These are phyloP conservation scores for Ilyonectria mors-panacis DNA, from an alignment of 2,329 filamentous ascomycete genomes.

Conservation along the genomic window DNA sequence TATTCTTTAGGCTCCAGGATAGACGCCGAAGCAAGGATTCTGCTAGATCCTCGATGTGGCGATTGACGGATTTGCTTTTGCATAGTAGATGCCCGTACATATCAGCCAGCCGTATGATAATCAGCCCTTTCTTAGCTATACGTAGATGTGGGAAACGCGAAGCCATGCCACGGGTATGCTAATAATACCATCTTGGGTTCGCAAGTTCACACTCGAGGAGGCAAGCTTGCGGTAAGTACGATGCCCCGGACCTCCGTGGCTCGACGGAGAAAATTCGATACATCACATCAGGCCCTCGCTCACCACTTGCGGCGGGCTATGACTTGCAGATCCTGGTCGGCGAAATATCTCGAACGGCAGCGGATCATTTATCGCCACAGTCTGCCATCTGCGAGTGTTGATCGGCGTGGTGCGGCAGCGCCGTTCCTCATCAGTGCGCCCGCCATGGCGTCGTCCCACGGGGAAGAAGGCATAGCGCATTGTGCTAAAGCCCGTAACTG, in stretches of 20 bases:
- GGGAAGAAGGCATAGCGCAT: too few relatives aligned
- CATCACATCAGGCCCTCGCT: not conserved
- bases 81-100: too few relatives aligned
- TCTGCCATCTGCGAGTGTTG: too few relatives aligned
- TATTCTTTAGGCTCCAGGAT: constrained; percentile 1
- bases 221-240: not conserved
- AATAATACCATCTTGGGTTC: not conserved
- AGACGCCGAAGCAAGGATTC: constrained; percentile 9
- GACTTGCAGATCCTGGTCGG: not conserved
- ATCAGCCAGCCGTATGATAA: not conserved
- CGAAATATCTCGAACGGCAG: not conserved
- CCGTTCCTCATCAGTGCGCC: too few relatives aligned
- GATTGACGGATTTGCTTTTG: not conserved
- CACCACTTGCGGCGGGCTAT: not conserved
- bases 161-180: not conserved
- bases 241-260: not conserved
- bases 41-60: not conserved
- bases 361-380: too few relatives aligned
- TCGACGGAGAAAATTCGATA: not conserved
- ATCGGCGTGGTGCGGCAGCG: too few relatives aligned
- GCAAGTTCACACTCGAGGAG: not conserved
- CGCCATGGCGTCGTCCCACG: too few relatives aligned
- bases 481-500: too few relatives aligned
- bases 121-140: too few relatives aligned
- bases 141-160: not conserved